Percentiles rank a stretch among this genome's conserved stretches.
phyloP scores from a whole-genome alignment of 164 flowering plant genomes.

The Houttuynia cordata region DNA sequence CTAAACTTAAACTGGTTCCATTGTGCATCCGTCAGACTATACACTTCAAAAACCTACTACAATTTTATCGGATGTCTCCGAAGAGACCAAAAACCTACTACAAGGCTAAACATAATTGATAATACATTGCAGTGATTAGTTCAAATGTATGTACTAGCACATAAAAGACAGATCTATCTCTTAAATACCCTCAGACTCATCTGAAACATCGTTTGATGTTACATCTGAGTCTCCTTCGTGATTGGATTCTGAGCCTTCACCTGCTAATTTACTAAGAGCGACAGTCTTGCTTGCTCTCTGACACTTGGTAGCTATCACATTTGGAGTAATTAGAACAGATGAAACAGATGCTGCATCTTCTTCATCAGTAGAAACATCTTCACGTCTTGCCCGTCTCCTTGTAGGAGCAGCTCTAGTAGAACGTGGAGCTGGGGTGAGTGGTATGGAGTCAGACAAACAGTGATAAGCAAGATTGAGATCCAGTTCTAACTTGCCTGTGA shows the following conservation, averaged over 20 bases:
- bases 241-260: slow-evolving; percentile 13
- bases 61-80: too few species aligned
- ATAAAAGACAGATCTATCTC: not conserved
- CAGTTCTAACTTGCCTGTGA: slow-evolving; percentile 10
- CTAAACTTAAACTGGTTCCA: too few species aligned
- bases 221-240: slow-evolving; percentile 43
- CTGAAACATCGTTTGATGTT: slow-evolving; percentile 54
- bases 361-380: slow-evolving; percentile 31
- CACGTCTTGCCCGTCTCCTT: slow-evolving; percentile 39
- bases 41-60: too few species aligned
- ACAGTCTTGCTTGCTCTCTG: slow-evolving; percentile 91
- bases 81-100: too few species aligned
- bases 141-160: too few species aligned
- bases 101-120: too few species aligned
- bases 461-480: slow-evolving; percentile 23
- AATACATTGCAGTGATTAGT: too few species aligned
- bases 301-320: slow-evolving; percentile 32
- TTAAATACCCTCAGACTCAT: slow-evolving; percentile 20
- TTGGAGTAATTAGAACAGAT: slow-evolving; percentile 24
- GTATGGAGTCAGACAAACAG: slow-evolving; percentile 12
- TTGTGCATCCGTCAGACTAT: too few species aligned
- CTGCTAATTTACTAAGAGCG: slow-evolving; percentile 58
- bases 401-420: slow-evolving; percentile 33
- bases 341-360: slow-evolving; percentile 27
- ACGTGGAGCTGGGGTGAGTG: slow-evolving; percentile 50